These are phyloP conservation scores for Penicillium pancosmium DNA, from an alignment of 495 filamentous ascomycete genomes.

Conservation along the genomic window DNA sequence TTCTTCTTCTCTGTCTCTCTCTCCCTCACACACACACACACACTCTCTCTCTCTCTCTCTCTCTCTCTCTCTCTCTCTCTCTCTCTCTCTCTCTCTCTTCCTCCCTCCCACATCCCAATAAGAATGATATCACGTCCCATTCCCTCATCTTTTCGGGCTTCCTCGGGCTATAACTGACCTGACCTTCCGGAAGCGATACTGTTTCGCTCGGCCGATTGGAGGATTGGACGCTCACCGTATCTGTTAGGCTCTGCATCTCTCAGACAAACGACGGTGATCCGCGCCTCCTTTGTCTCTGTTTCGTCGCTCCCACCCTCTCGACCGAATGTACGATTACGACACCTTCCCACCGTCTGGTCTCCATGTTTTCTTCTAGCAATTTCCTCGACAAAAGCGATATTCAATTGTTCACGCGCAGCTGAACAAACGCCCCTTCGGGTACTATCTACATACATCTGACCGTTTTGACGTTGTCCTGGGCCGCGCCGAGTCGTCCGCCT, in stretches of 20 bases:
- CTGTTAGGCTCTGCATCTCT: slow-evolving; percentile 26
- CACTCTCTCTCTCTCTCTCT: slow-evolving; percentile 3
- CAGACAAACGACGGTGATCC: slow-evolving; percentile 35
- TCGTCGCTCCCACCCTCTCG: slow-evolving; percentile 23
- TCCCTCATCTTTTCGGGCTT: slow-evolving; percentile 12
- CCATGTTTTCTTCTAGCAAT: slow-evolving; percentile 51
- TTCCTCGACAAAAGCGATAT: slow-evolving; percentile 37
- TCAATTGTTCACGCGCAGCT: slow-evolving; percentile 41
- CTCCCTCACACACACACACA: too few species aligned
- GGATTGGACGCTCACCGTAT: slow-evolving; percentile 23
- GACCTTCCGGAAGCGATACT: slow-evolving; percentile 15
- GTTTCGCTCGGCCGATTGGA: slow-evolving; percentile 20
- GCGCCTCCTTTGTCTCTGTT: slow-evolving; percentile 30
- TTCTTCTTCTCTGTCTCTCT: too few species aligned
- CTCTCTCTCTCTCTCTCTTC: slow-evolving; percentile 11
- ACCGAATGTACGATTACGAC: slow-evolving; percentile 31
- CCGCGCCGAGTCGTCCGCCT: slow-evolving; percentile 14
- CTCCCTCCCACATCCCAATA: slow-evolving; percentile 20
- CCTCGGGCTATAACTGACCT: slow-evolving; percentile 20
- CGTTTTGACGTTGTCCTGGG: slow-evolving; percentile 27
- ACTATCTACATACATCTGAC: slow-evolving; percentile 22
- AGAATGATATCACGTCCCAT: slow-evolving; percentile 29
- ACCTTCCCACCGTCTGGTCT: slow-evolving; percentile 37
- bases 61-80: slow-evolving; percentile 8
- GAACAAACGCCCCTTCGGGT: slow-evolving; percentile 22